Conservation (phyloP, 1,284 basidiomycete genomes). For the Somion occarium region DNA sequence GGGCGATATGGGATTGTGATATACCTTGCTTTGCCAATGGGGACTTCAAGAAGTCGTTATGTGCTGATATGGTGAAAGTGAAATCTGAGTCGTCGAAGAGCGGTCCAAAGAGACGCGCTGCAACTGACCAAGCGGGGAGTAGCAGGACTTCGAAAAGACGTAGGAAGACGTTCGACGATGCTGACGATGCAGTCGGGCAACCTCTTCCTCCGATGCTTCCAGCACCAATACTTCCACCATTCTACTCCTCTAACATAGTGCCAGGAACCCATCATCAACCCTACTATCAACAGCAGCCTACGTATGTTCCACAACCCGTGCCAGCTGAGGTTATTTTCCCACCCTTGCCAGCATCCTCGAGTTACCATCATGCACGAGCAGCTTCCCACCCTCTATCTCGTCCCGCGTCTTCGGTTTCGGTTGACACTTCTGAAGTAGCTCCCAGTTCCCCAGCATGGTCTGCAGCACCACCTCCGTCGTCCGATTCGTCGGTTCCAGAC, state of each 20-base stretch:
- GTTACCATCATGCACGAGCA: constrained; percentile 31
- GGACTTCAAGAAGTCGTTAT: constrained; percentile 65
- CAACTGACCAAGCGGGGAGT: neutral
- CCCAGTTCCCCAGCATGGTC: constrained; percentile 3
- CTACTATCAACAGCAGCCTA: constrained; percentile 54
- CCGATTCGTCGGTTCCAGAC: constrained; percentile 47
- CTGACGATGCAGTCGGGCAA: neutral
- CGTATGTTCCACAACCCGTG: constrained; percentile 30
- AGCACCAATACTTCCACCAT: constrained; percentile 38
- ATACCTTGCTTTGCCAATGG: constrained; percentile 66
- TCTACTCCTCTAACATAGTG: constrained; percentile 45
- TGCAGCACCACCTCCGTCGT: constrained; percentile 9
- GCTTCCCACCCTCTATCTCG: constrained; percentile 23
- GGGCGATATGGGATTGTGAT: constrained; percentile 74
- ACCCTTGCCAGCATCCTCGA: constrained; percentile 49
- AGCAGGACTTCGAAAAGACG: constrained; percentile 42
- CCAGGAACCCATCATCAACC: constrained; percentile 65
- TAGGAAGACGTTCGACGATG: constrained; percentile 30
- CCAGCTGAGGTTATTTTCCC: constrained; percentile 67
- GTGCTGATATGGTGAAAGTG: constrained; percentile 54
- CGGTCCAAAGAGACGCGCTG: constrained; percentile 14
- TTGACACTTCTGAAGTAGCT: neutral
- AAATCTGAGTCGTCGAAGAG: constrained; percentile 28
- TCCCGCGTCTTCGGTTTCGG: constrained; percentile 15
- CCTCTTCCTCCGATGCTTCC: constrained; percentile 23